A percentile compares a stretch with the other conserved stretches of the same genome.
These are phyloP conservation scores for Crotalaria pallida DNA, from an alignment of 306 rosid species.

Conservation along the genomic window DNA sequence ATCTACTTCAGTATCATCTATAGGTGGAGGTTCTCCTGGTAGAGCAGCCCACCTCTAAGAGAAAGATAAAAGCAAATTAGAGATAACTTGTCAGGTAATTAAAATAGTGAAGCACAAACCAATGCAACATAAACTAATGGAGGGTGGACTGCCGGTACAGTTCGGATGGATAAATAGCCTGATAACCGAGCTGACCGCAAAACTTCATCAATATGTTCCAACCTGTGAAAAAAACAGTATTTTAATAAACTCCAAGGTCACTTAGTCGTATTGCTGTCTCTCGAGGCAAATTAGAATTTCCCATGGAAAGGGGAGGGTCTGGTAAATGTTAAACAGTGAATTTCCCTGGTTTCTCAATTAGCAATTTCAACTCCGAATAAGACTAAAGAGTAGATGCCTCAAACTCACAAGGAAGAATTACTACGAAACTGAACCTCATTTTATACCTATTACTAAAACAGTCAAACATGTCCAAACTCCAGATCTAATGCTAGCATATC, in stretches of 20 bases:
- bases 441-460: background rate
- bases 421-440: background rate
- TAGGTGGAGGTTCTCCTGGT: conserved; percentile 93
- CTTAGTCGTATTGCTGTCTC: background rate
- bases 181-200: conserved; percentile 90
- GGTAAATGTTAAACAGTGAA: conserved; percentile 5
- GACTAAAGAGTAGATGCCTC: conserved; percentile 3
- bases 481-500: background rate
- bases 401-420: conserved; percentile 13
- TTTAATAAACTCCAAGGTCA: background rate
- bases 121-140: background rate
- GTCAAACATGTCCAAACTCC: background rate
- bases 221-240: conserved; percentile 41
- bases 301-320: background rate
- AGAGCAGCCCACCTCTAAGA: conserved; percentile 82
- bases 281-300: background rate
- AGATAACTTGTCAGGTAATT: background rate
- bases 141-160: conserved; percentile 43
- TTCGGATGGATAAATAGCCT: conserved; percentile 86
- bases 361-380: conserved; percentile 24
- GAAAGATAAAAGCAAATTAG: conserved; percentile 15
- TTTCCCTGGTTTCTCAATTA: background rate
- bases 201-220: conserved; percentile 87
- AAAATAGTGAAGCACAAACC: background rate
- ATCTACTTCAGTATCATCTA: conserved; percentile 82